Percentiles rank a stretch among this genome's conserved stretches.
Evolutionary conservation across 352 stramenopile genomes (phyloP).

Genomic region (Globisporangium spinosum): DNA sequence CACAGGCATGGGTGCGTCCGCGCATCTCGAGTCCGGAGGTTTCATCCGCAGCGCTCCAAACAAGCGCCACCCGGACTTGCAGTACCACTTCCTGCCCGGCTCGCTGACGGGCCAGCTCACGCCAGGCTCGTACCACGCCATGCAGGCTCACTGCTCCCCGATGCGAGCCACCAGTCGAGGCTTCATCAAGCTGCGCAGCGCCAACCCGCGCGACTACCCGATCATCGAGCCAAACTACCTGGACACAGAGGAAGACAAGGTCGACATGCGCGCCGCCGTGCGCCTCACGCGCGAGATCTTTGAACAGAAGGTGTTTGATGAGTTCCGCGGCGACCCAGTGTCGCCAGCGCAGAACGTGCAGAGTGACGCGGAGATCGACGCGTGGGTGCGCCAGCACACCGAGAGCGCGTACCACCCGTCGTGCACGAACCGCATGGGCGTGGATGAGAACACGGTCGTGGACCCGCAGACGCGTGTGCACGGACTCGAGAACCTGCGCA

Average conservation of each 20-base stretch:
- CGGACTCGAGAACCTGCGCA: slow-evolving; percentile 81
- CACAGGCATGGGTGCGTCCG: slow-evolving; percentile 70
- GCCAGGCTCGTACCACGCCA: slow-evolving; percentile 59
- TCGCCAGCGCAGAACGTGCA: slow-evolving; percentile 62
- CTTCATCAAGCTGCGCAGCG: slow-evolving; percentile 73
- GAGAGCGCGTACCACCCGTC: slow-evolving; percentile 89
- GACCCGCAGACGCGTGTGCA: slow-evolving; percentile 84
- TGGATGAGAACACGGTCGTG: slow-evolving; percentile 83
- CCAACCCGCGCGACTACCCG: slow-evolving; percentile 68
- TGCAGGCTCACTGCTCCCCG: slow-evolving; percentile 86
- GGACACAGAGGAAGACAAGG: slow-evolving; percentile 67
- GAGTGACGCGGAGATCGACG: slow-evolving; percentile 73
- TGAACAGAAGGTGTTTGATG: slow-evolving; percentile 82
- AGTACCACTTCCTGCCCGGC: slow-evolving; percentile 89
- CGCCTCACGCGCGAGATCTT: slow-evolving; percentile 85
- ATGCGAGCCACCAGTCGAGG: slow-evolving; percentile 86
- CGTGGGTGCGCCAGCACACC: slow-evolving; percentile 79
- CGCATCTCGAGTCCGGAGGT: slow-evolving; percentile 81
- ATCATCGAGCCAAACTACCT: slow-evolving; percentile 90
- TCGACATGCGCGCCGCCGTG: slow-evolving; percentile 77
- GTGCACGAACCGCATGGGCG: slow-evolving; percentile 89
- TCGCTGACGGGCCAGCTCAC: slow-evolving; percentile 72
- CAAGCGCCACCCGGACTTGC: slow-evolving; percentile 82
- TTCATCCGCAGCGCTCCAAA: slow-evolving; percentile 82
- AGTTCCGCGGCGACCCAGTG: slow-evolving; percentile 76